Conservation (phyloP, 805 yeast species). For the Candida pini region DNA sequence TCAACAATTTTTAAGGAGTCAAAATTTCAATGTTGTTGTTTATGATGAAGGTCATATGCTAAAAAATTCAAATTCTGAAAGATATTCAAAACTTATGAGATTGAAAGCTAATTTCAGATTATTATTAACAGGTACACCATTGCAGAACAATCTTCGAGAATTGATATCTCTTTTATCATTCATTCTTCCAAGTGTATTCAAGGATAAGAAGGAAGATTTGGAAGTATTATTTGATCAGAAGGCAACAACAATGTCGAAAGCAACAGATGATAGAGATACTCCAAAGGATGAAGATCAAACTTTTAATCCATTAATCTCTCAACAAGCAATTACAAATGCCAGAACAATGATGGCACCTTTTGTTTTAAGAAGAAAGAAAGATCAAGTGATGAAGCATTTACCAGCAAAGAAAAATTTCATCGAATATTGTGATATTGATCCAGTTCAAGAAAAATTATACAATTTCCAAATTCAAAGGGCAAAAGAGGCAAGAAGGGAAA, state of each 20-base stretch:
- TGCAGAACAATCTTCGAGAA: constrained; percentile 89
- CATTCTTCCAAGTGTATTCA: constrained; percentile 79
- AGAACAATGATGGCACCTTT: constrained; percentile 98
- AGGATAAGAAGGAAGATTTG: constrained; percentile 75
- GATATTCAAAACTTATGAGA: constrained; percentile 83
- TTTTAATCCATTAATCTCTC: constrained; percentile 78
- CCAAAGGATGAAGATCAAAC: constrained; percentile 36
- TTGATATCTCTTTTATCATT: constrained; percentile 86
- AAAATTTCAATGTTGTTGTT: constrained; percentile 79
- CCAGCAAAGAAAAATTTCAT: constrained; percentile 70
- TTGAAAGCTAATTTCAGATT: constrained; percentile 79
- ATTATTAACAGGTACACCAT: constrained; percentile 91
- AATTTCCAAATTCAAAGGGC: constrained; percentile 47
- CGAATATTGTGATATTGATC: constrained; percentile 58
- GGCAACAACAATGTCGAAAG: constrained; percentile 55
- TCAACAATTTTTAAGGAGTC: constrained; percentile 66
- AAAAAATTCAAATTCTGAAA: constrained; percentile 81
- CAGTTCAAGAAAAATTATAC: constrained; percentile 55
- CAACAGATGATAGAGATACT: constrained; percentile 23
- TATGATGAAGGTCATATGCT: constrained; percentile 98
- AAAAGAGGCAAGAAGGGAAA: constrained; percentile 34
- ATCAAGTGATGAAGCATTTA: constrained; percentile 83
- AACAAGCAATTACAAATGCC: constrained; percentile 89
- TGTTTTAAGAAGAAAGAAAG: constrained; percentile 85
- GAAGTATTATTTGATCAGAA: constrained; percentile 81